Percentiles rank a stretch among this genome's conserved stretches.
Evolutionary conservation across 441 rosid species (phyloP).

Genomic region (Euphorbia celastroides): DNA sequence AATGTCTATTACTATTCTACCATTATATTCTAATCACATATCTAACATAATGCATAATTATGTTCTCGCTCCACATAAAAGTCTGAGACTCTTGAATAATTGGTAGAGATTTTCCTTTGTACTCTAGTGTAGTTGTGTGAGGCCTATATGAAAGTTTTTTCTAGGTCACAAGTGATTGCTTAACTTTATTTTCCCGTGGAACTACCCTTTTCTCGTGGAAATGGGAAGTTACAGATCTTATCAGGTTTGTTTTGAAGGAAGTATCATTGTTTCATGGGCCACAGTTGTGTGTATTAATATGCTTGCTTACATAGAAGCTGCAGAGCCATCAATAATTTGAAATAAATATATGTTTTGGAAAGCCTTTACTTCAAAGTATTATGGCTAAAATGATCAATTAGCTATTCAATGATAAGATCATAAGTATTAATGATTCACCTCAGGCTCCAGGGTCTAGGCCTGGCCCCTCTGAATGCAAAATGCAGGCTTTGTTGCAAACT

Average conservation of each 20-base stretch:
- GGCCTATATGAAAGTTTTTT: too few relatives aligned
- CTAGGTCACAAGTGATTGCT: background rate
- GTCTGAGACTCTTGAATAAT: background rate
- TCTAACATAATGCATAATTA: background rate
- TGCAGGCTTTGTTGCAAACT: background rate
- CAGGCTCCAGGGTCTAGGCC: background rate
- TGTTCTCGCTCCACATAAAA: background rate
- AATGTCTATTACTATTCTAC: too few relatives aligned
- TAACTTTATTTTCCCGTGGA: background rate
- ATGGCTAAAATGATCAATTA: background rate
- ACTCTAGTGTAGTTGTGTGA: constrained; percentile 1
- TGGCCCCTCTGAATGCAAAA: background rate
- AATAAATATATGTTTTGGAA: too few relatives aligned
- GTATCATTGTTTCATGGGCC: background rate
- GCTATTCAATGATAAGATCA: background rate
- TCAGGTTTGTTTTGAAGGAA: too few relatives aligned
- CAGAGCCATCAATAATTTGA: background rate
- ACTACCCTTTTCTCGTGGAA: background rate
- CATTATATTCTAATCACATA: too few relatives aligned
- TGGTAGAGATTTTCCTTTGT: background rate
- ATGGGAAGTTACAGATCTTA: background rate
- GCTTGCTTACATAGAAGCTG: background rate
- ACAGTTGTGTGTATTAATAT: background rate
- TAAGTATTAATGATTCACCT: background rate
- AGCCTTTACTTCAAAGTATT: background rate